Evolutionary conservation across 352 stramenopile genomes (phyloP), one percentile per base, ranked within the genome.

Genomic region (Phytophthora kernoviae): DNA sequence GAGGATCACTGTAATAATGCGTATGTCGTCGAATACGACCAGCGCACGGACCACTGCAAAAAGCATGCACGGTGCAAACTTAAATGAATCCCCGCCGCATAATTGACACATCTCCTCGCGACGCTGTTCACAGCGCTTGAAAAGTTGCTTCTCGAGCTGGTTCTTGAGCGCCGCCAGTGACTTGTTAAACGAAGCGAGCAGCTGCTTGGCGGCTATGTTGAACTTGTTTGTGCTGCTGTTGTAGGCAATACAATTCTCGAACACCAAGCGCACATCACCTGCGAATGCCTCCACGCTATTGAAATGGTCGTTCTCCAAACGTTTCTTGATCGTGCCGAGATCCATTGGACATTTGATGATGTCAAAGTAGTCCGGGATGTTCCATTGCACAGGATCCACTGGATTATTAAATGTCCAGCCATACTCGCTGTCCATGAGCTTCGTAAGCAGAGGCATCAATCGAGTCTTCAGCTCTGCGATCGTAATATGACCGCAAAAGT

Each of bases 281-380:
- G 87, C 85, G 72, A 95, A 95, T 12, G 85, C 83, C 49, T 96
- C 85, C 15, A 94, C 87, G 10, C 85, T 94, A 65, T 85, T 90
- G 81, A 99, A 99, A 43, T 95, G 88, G 51, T 96, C 90, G 66
- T 91, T 96, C 58, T 99, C 96, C 24, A 99, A 64, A 1, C 91
- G 81, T 70, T 98, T 98, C 68, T 97, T 96, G 65, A 99, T 98
- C n/a, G 96, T 99, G 17, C 96, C 96, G 17, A 99, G 81, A 75
- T 99, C 97, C 97, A 99, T 99, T 0, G 97, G 97, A 45, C 93
- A 94, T 65, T 98, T 98, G 69, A 99, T 92, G 24, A 96, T 90
- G 32, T 96, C 81, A 50, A 94, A 92, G 54, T 96, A 96, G 60
- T 96, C 87, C 1, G 91, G 91, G 50, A 99, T 96, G 45, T 94